These are phyloP conservation scores for Hypoxylon sp. DNA, from an alignment of 2,329 filamentous ascomycete genomes.

Conservation along the genomic window DNA sequence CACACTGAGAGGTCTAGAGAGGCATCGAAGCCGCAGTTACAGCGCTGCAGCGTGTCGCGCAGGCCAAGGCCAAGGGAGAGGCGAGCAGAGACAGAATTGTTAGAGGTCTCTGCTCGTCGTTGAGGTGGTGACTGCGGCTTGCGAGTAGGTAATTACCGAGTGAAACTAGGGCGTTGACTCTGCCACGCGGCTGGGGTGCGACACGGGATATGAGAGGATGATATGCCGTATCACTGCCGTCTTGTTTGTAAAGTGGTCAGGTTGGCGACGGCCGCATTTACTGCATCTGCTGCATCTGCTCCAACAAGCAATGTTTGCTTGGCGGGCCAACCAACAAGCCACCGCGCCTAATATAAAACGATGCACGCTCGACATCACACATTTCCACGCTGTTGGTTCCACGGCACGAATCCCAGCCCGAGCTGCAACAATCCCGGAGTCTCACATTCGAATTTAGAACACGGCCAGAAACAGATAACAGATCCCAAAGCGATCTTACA, in stretches of 20 bases:
- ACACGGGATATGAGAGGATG: not conserved
- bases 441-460: not conserved
- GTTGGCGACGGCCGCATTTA: too few species aligned
- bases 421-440: not conserved
- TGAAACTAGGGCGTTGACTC: not conserved
- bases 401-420: not conserved
- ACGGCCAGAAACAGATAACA: not conserved
- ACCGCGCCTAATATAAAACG: not conserved
- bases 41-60: not conserved
- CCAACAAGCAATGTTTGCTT: not conserved
- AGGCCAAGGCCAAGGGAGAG: not conserved
- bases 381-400: constrained; percentile 3
- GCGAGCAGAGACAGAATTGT: not conserved
- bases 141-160: not conserved
- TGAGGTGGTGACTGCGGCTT: not conserved
- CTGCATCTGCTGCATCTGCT: not conserved
- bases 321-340: constrained; percentile 5
- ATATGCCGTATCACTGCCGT: not conserved
- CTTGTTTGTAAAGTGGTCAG: not conserved
- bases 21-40: not conserved
- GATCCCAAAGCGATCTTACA: too few species aligned
- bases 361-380: not conserved
- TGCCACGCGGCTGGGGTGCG: not conserved
- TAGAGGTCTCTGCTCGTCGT: not conserved
- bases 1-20: not conserved